Evolutionary conservation across 192 early-diverging fungal species (phyloP), one percentile per base, ranked within the genome.

Genomic region (Linnemannia schmuckeri): DNA sequence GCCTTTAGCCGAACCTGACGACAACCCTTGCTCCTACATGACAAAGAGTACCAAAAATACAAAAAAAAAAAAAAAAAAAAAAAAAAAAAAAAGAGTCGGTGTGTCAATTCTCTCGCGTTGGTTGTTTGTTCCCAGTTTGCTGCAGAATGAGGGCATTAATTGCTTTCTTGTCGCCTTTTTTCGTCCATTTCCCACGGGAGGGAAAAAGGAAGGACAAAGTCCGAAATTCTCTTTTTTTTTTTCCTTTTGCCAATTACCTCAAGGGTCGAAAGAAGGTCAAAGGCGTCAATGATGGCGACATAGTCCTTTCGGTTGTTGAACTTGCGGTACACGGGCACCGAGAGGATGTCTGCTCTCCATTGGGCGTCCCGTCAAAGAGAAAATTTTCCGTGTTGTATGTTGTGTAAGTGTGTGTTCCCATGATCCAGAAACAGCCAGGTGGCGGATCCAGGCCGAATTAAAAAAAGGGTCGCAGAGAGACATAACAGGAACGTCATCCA

Each of bases 321-420:
- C 15, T 37, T 61, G 33, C 85, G 81, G 80, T 93, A 93, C 18
- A 93, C 91, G 24, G 92, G 92, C 15, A 92, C 89, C 46, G 91
- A 91, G 10, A 91, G 75, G 38, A 93, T 93, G 75, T 93, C 87
- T 84, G 74, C 42, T 35, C 40, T 18, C 7, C 46, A 55, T 20
- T 46, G 22, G 70, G 44, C 27, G 47, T 38, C 41, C 41, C 22
- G 30, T 35, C 27, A 8, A 42, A 49, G 17, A 5, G 40, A 52
- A 55, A 37, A 24, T 15, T 15, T 66, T 42, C 70, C 35, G 70
- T 41, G 18, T 72, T 35, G 69, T n/a, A 1, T 57, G 55, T 63
- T 54, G 18, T 54, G 52, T 54, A 37, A 37, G 37, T 22, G 49
- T 52, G 18, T 52, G 49, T 66, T 30, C 61, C 61, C 61, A 66